phyloP scores from a whole-genome alignment of 176 grass and related monocot genomes.

The Guadua angustifolia region DNA sequence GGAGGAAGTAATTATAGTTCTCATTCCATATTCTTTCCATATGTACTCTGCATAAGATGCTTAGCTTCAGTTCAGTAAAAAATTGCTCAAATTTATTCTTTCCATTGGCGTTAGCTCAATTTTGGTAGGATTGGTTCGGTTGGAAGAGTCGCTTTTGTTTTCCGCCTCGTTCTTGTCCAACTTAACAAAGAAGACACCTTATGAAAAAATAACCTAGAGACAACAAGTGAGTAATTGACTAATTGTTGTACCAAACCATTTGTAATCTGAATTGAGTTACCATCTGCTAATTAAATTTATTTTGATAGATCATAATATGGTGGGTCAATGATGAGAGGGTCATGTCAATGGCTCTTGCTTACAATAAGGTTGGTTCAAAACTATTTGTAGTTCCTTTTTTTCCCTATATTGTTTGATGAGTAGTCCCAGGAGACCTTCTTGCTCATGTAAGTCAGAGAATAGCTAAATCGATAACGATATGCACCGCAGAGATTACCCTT shows the following conservation, averaged over 20 bases:
- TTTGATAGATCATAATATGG: slow-evolving; percentile 80
- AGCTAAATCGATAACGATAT: not conserved
- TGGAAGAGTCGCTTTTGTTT: slow-evolving; percentile 97
- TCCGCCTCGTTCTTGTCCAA: slow-evolving; percentile 93
- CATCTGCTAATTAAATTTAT: slow-evolving; percentile 38
- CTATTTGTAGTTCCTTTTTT: not conserved
- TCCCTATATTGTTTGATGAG: not conserved
- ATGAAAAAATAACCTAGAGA: slow-evolving; percentile 78
- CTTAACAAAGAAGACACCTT: slow-evolving; percentile 66
- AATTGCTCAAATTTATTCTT: not conserved
- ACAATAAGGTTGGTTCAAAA: slow-evolving; percentile 81
- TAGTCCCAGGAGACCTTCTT: not conserved
- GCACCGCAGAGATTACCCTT: not conserved
- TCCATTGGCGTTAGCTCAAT: slow-evolving; percentile 87
- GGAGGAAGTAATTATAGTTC: slow-evolving; percentile 73
- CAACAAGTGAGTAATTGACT: slow-evolving; percentile 72
- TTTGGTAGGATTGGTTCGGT: slow-evolving; percentile 79
- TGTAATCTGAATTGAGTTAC: not conserved
- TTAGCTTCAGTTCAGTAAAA: not conserved
- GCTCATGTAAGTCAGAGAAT: not conserved
- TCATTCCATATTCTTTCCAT: not conserved
- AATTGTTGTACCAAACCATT: slow-evolving; percentile 1
- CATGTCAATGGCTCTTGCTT: slow-evolving; percentile 98
- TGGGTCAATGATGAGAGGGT: slow-evolving; percentile 99
- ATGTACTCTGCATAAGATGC: not conserved